A percentile compares a stretch with the other conserved stretches of the same genome.
phyloP scores from a whole-genome alignment of 257 asterid species.

The Prunella vulgaris region DNA sequence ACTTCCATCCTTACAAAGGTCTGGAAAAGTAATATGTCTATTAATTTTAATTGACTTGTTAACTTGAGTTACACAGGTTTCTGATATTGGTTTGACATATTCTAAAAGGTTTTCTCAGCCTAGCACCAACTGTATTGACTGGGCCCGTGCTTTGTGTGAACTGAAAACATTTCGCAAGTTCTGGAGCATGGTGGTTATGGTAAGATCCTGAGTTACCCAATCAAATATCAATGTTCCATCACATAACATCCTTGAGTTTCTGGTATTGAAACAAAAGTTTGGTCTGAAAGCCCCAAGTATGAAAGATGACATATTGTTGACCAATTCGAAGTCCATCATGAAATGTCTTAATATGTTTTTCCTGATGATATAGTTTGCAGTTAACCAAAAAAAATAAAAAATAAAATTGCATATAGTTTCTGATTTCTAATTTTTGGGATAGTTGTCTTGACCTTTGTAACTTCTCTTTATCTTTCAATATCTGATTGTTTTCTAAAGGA shows the following conservation, averaged over 20 bases:
- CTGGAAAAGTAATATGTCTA: constrained; percentile 22
- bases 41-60: background rate
- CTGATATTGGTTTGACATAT: constrained; percentile 23
- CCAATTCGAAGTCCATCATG: too few relatives aligned
- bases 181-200: constrained; percentile 74
- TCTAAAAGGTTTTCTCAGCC: constrained; percentile 35
- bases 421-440: constrained; percentile 1
- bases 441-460: constrained; percentile 3
- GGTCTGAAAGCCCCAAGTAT: constrained; percentile 13
- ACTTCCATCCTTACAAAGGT: constrained; percentile 51
- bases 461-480: constrained; percentile 1
- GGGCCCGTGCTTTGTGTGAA: constrained; percentile 47
- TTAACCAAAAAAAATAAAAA: too few relatives aligned
- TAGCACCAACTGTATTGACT: constrained; percentile 27
- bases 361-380: too few relatives aligned
- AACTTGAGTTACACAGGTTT: constrained; percentile 22
- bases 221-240: constrained; percentile 5
- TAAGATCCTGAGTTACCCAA: constrained; percentile 26
- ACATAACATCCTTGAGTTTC: background rate
- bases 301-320: background rate
- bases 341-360: too few relatives aligned
- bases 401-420: background rate
- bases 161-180: constrained; percentile 50
- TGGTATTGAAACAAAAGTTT: constrained; percentile 6
- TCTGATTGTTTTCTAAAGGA: background rate